Conservation (phyloP, 2,329 filamentous ascomycete species). For the Dissoconium aciculare region DNA sequence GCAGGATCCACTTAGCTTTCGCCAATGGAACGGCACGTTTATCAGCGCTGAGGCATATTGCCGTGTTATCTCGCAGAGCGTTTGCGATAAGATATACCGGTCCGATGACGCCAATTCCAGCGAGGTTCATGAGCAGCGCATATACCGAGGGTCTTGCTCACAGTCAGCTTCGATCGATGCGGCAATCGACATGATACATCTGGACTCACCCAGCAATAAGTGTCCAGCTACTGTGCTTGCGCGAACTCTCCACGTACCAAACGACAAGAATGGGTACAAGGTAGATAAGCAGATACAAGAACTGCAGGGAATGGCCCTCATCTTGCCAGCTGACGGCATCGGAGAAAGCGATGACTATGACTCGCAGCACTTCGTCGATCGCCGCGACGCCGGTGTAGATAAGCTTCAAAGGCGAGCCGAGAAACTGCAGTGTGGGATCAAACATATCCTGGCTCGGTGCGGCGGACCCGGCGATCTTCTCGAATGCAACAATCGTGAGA, state of each 20-base stretch:
- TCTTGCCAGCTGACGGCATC: slow-evolving; percentile 1
- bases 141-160: neutral
- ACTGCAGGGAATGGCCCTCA: slow-evolving; percentile 1
- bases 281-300: neutral
- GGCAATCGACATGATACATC: no score
- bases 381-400: neutral
- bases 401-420: neutral
- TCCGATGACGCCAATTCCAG: neutral
- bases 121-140: neutral
- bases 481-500: neutral
- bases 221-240: neutral
- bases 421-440: neutral
- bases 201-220: neutral
- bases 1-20: neutral
- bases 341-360: neutral
- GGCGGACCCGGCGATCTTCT: neutral
- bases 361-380: slow-evolving; percentile 1
- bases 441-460: neutral
- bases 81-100: neutral
- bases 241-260: neutral
- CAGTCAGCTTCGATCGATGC: neutral
- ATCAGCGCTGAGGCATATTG: neutral
- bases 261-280: neutral
- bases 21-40: neutral
- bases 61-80: neutral